These are phyloP conservation scores for Cystofilobasidium capitatum DNA, from an alignment of 768 basidiomycete species.

Conservation along the genomic window DNA sequence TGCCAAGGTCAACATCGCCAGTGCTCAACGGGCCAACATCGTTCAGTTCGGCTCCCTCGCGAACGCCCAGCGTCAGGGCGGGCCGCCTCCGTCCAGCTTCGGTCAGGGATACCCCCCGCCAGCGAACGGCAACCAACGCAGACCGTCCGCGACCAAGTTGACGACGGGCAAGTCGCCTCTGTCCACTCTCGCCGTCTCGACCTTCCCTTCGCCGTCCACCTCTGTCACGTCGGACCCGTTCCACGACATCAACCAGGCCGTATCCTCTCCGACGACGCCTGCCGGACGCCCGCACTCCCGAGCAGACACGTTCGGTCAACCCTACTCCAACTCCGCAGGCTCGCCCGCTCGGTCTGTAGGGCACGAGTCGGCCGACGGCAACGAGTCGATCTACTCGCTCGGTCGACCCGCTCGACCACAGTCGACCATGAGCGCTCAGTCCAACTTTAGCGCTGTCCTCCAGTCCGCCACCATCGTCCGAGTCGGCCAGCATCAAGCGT, in stretches of 20 bases:
- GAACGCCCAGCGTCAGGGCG: not conserved
- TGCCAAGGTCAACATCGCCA: conserved; percentile 22
- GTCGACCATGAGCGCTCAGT: conserved; percentile 4
- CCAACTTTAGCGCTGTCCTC: not conserved
- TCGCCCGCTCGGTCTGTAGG: not conserved
- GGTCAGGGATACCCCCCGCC: not conserved
- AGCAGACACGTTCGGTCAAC: conserved; percentile 2
- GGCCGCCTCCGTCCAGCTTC: conserved; percentile 5
- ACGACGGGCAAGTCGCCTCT: conserved; percentile 19
- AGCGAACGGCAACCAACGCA: not conserved
- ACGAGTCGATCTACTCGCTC: not conserved
- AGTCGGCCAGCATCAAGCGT: conserved; percentile 13
- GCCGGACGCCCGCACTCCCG: not conserved
- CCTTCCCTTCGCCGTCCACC: not conserved
- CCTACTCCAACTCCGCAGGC: not conserved
- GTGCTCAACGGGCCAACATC: conserved; percentile 24
- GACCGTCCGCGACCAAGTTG: not conserved
- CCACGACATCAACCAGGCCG: conserved; percentile 12
- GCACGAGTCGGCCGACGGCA: not conserved
- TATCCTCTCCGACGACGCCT: not conserved
- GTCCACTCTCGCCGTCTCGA: conserved; percentile 4
- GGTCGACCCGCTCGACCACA: not conserved
- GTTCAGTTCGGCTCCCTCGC: conserved; percentile 9
- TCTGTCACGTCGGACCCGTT: conserved; percentile 17
- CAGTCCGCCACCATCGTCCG: conserved; percentile 20